Evolutionary conservation across 2,329 filamentous ascomycete species (phyloP).

Genomic region (Colletotrichum filicis): DNA sequence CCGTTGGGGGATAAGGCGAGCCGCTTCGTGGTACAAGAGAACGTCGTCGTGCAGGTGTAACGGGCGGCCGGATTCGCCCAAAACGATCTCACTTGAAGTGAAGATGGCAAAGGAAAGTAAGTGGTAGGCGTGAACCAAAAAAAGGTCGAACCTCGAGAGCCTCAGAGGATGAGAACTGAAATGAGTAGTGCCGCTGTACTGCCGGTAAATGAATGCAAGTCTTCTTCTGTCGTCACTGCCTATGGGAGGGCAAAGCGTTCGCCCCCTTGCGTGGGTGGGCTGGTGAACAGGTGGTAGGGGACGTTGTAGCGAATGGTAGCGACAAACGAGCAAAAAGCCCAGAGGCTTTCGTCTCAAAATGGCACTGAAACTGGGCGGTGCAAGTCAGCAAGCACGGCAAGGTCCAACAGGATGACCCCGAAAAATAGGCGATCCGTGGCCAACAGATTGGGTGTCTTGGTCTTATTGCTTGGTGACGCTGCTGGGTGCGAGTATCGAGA

Average conservation of each 20-base stretch:
- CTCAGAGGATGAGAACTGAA: not conserved
- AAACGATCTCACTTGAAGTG: constrained; percentile 1
- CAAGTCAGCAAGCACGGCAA: constrained; percentile 26
- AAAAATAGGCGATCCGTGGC: constrained; percentile 18
- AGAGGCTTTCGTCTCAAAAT: constrained; percentile 33
- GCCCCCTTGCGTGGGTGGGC: constrained; percentile 10
- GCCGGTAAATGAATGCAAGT: constrained; percentile 8
- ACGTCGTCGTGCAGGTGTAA: constrained; percentile 30
- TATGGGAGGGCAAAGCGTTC: constrained; percentile 15
- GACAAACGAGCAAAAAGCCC: constrained; percentile 13
- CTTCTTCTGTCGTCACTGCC: constrained; percentile 11
- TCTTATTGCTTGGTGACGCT: constrained; percentile 2
- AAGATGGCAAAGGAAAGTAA: constrained; percentile 24
- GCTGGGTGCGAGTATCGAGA: constrained; percentile 2
- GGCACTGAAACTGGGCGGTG: constrained; percentile 37
- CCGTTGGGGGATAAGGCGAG: constrained; percentile 6
- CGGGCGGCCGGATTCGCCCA: not conserved
- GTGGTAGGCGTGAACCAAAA: constrained; percentile 22
- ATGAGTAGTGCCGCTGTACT: constrained; percentile 17
- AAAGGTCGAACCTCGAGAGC: constrained; percentile 9
- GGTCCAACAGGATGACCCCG: constrained; percentile 23
- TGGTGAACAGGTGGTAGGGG: constrained; percentile 16
- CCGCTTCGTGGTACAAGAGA: constrained; percentile 11
- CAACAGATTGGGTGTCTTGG: constrained; percentile 13
- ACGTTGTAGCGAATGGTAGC: constrained; percentile 19